Conservation (phyloP, 2,329 filamentous ascomycete genomes). For the Shiraia sp. region DNA sequence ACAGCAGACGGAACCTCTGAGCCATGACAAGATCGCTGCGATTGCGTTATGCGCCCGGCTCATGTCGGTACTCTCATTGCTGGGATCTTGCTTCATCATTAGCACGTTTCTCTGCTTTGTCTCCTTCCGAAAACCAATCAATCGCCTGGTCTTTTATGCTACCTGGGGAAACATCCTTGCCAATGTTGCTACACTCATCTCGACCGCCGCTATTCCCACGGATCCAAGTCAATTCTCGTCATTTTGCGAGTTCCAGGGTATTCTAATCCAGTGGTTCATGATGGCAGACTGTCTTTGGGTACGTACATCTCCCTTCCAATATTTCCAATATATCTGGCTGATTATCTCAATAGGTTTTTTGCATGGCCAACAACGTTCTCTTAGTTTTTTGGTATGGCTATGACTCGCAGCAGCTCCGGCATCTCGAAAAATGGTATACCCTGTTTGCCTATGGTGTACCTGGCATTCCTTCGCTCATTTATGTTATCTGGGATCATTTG, state of each 20-base stretch:
- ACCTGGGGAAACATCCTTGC: slow-evolving; percentile 79
- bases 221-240: slow-evolving; percentile 47
- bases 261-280: slow-evolving; percentile 77
- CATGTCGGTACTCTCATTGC: slow-evolving; percentile 70
- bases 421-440: slow-evolving; percentile 72
- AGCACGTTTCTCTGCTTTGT: slow-evolving; percentile 69
- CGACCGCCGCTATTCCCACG: slow-evolving; percentile 59
- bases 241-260: slow-evolving; percentile 75
- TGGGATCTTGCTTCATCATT: slow-evolving; percentile 74
- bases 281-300: slow-evolving; percentile 21
- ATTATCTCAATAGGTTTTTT: slow-evolving; percentile 60
- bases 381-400: slow-evolving; percentile 79
- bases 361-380: slow-evolving; percentile 84
- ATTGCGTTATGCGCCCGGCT: slow-evolving; percentile 68
- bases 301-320: slow-evolving; percentile 77
- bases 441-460: slow-evolving; percentile 73
- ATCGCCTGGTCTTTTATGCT: slow-evolving; percentile 81
- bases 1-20: too few relatives aligned
- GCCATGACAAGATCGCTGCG: slow-evolving; percentile 35
- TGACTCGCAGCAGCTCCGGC: slow-evolving; percentile 64
- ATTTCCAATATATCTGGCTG: too few relatives aligned
- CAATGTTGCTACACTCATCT: slow-evolving; percentile 77
- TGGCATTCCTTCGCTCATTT: slow-evolving; percentile 68
- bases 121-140: slow-evolving; percentile 83
- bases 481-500: slow-evolving; percentile 65